These are phyloP conservation scores for Ustulina deusta DNA, from an alignment of 2,329 filamentous ascomycete genomes.

Conservation along the genomic window DNA sequence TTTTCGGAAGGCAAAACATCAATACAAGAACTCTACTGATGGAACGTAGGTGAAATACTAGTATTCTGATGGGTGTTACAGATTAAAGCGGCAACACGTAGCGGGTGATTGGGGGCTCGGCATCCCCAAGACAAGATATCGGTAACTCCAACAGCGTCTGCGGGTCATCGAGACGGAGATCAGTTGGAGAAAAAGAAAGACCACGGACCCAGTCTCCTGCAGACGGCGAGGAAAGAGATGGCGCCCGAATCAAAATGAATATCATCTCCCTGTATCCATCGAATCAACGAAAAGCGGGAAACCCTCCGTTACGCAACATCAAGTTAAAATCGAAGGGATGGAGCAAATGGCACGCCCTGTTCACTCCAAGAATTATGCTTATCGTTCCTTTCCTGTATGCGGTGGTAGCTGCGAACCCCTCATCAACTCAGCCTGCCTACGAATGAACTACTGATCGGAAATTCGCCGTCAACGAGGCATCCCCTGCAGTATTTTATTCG, in stretches of 20 bases:
- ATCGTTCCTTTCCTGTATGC: background rate
- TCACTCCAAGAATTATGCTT: background rate
- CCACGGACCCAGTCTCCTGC: background rate
- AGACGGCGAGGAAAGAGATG: background rate
- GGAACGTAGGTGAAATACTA: no score
- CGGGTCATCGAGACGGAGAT: conserved; percentile 1
- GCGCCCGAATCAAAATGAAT: background rate
- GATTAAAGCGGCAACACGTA: background rate
- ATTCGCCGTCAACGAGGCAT: background rate
- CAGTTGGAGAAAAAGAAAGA: conserved; percentile 1
- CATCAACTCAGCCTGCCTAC: conserved; percentile 14
- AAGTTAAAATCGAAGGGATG: no score
- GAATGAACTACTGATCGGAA: background rate
- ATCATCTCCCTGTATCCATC: background rate
- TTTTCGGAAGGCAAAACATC: background rate
- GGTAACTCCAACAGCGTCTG: conserved; percentile 1
- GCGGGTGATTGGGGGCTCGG: background rate
- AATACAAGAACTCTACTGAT: background rate
- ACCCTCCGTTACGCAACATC: no score
- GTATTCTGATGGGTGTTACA: background rate
- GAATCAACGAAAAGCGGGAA: background rate
- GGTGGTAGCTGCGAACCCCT: background rate
- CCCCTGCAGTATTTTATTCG: conserved; percentile 7
- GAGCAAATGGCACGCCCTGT: background rate
- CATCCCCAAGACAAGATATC: background rate